A percentile compares a stretch with the other conserved stretches of the same genome.
Conservation (phyloP, 768 basidiomycete species). For the Pisolithus orientalis region DNA sequence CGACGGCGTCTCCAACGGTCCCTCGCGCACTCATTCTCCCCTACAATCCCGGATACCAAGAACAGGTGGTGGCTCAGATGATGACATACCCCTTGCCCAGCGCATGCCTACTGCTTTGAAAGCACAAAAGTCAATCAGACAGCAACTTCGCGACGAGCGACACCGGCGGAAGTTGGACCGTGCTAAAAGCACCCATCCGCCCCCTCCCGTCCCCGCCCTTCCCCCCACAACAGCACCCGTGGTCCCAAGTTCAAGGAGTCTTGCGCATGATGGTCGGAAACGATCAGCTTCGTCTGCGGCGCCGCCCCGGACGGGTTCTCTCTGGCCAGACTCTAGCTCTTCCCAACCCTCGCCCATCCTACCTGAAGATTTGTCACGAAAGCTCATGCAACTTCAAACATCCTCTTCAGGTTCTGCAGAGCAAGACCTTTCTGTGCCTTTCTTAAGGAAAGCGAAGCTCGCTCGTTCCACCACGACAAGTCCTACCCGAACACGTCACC, state of each 20-base stretch:
- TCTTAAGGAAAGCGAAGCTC: slow-evolving; percentile 8
- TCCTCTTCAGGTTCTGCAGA: slow-evolving; percentile 11
- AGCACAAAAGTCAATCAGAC: slow-evolving; percentile 76
- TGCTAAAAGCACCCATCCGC: slow-evolving; percentile 22
- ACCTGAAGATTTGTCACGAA: slow-evolving; percentile 53
- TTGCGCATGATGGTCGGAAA: slow-evolving; percentile 31
- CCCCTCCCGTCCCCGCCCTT: slow-evolving; percentile 11
- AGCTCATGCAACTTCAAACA: slow-evolving; percentile 47
- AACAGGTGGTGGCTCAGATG: slow-evolving; percentile 42
- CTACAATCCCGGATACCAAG: slow-evolving; percentile 15
- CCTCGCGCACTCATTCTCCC: slow-evolving; percentile 17
- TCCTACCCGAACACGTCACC: slow-evolving; percentile 14
- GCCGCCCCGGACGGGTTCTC: slow-evolving; percentile 8
- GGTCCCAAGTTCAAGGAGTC: slow-evolving; percentile 33
- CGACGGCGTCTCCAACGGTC: slow-evolving; percentile 29
- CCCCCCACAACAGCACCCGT: slow-evolving; percentile 7
- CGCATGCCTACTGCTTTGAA: slow-evolving; percentile 77
- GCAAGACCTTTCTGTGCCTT: slow-evolving; percentile 7
- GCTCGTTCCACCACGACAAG: slow-evolving; percentile 14
- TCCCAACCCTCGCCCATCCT: slow-evolving; percentile 41
- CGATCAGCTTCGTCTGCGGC: slow-evolving; percentile 26
- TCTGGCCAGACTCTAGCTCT: slow-evolving; percentile 36
- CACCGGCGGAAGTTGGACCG: slow-evolving; percentile 50
- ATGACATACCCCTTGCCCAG: slow-evolving; percentile 80
- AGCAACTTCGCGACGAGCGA: slow-evolving; percentile 63